Base-by-base conservation (phyloP, 768 basidiomycete genomes). In the Hydnomerulius pinastri region DNA sequence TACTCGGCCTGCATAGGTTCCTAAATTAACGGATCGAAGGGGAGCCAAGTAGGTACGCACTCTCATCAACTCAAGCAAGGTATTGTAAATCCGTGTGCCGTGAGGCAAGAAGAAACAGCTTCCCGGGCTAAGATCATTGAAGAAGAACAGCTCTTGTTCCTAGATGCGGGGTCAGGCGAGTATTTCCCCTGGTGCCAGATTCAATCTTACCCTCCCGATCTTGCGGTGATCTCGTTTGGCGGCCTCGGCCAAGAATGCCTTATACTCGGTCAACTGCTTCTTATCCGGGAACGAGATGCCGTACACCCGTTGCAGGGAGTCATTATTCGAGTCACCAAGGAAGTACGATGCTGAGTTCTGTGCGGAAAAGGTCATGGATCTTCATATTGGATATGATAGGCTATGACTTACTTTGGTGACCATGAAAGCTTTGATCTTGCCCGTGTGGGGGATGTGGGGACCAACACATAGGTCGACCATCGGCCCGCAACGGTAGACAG, bases 281-380 rank as follows among this genome's bases (percentile, higher is more conserved):
- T 90, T 90, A 73, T 98, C 97, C 0, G 97, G 97, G 83, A 98
- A 99, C 0, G 95, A 97, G 68, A 99, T 92, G 51, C 97, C 97
- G 68, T 98, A 99, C 57, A 99, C 83, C 29, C 97, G 88, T 66
- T 98, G 97, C 25, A 99, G 78, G 1, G 91, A 90, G 60, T 98
- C 97, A 68, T 97, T 97, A 61, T 80, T 87, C 21, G 87, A 74
- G 63, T 98, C 93, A 23, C 93, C 96, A 20, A 98, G 82, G 84
- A 98, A 99, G 73, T 98, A 99, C 6, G 93, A 98, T 0, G 97
- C 90, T 17, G 97, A 99, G 73, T 90, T 98, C 91, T 95, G 50
- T 4, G 18, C 43, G 30, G 10, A 33, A 30, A 21, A 42, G 13
- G 60, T 30, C 37, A 48, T 54, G 29, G 25, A 40, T 20, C 15